Base-by-base conservation (phyloP, 2,329 filamentous ascomycete species). In the Alternaria burnsii region DNA sequence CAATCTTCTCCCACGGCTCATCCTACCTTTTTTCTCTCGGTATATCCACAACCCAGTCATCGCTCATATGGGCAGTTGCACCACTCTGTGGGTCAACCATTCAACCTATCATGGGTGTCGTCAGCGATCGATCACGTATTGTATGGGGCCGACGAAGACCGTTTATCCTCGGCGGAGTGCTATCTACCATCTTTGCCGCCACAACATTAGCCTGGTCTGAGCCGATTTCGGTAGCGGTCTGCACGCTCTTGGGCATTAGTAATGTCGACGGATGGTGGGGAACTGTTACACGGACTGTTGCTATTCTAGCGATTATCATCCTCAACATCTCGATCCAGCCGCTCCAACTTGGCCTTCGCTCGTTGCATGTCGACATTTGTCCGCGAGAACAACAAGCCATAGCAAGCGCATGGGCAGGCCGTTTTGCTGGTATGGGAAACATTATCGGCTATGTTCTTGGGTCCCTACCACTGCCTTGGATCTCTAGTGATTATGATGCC, bases 311-410 rank as follows among this genome's bases (percentile, higher is more conserved):
- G 4, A 22, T 41, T 22, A 5, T 41, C 9, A 12, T 41, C 77
- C 38, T 41, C 38, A 41, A 41, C 38, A 16, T 41, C 6, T 41
- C 38, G 10, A 41, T 41, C 26, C 74, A 79, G 51, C 72, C 72
- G 11, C 63, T 79, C 4, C 77, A 79, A 61, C 62, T 65, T 10
- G 74, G 70, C 14, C 54, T 78, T 9, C 69, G 77, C 28, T 65
- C 77, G 11, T 54, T 79, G n/a, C 72, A 72, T 43, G 64, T 79
- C 8, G 77, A 79, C 50, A 66, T 62, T 30, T 73, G 68, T 61
- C 70, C 75, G 1, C 30, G 55, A 8, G 59, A 73, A 44, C 76
- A 79, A 55, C 74, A 77, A 57, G 50, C 58, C 7, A 54, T 66
- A 41, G 76, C 74, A 14, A 74, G 60, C 59, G 70, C 76, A 16